phyloP scores from a whole-genome alignment of 83 land plant genomes.

The Isoetes engelmannii region DNA sequence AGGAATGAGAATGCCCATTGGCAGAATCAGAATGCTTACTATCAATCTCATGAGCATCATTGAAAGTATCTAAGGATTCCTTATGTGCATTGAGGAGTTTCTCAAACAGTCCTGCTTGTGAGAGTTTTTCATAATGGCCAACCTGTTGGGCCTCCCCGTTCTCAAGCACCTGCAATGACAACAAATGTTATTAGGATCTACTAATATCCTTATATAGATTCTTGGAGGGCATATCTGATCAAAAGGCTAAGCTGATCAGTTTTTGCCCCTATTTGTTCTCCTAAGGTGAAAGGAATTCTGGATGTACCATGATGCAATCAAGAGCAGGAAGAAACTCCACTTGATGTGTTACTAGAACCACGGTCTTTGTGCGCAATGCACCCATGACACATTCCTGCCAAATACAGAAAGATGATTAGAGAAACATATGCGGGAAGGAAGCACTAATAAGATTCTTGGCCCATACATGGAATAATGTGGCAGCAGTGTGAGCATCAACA shows the following conservation, averaged over 20 bases:
- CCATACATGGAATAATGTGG: constrained; percentile 15
- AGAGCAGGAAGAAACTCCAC: not conserved
- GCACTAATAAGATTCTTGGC: not conserved
- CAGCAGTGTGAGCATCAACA: constrained; percentile 10
- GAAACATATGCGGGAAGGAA: not conserved
- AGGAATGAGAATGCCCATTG: constrained; percentile 8
- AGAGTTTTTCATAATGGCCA: constrained; percentile 48
- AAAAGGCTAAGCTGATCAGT: not conserved
- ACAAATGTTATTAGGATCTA: not conserved
- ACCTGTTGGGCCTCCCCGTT: constrained; percentile 48
- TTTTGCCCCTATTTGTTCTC: not conserved
- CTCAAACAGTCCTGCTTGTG: constrained; percentile 44
- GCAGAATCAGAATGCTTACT: constrained; percentile 5
- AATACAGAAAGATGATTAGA: not conserved
- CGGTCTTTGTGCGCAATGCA: constrained; percentile 1
- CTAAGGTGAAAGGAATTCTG: not conserved
- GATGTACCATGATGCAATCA: constrained; percentile 10
- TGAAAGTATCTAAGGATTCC: constrained; percentile 24
- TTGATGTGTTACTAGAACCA: constrained; percentile 1
- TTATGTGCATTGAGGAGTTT: constrained; percentile 55
- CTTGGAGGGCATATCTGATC: not conserved
- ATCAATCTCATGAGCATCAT: too few relatives aligned
- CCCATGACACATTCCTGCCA: constrained; percentile 16
- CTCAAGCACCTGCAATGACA: constrained; percentile 45
- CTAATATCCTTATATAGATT: constrained; percentile 1